Conservation (phyloP, 768 basidiomycete genomes). For the Suillus hirtellus region DNA sequence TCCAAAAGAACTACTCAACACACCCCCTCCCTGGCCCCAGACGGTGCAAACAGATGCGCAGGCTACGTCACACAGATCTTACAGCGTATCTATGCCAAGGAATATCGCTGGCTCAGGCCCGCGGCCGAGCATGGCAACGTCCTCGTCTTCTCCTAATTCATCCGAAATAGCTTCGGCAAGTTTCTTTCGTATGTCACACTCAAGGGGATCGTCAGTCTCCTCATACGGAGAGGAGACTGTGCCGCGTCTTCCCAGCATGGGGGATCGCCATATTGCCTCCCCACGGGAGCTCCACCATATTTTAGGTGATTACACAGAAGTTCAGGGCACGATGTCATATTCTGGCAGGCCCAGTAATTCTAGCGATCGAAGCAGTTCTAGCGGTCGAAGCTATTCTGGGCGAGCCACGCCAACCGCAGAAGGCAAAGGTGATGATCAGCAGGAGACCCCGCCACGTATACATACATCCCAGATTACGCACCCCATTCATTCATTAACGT, state of each 20-base stretch:
- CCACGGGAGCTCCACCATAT: conserved; percentile 55
- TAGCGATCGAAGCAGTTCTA: conserved; percentile 17
- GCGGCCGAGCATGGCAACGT: conserved; percentile 50
- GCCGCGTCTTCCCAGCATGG: conserved; percentile 39
- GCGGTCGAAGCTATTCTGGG: conserved; percentile 19
- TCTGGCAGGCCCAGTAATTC: conserved; percentile 24
- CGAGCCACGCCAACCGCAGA: conserved; percentile 13
- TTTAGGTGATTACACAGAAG: conserved; percentile 25
- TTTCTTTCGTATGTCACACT: conserved; percentile 51
- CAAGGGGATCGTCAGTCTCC: conserved; percentile 55
- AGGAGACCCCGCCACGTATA: conserved; percentile 42
- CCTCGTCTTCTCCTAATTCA: conserved; percentile 62
- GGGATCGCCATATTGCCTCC: conserved; percentile 51
- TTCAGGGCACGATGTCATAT: conserved; percentile 1
- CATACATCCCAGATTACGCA: conserved; percentile 51
- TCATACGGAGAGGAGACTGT: conserved; percentile 48
- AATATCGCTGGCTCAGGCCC: conserved; percentile 19
- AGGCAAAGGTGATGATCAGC: conserved; percentile 13
- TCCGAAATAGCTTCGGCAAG: conserved; percentile 56
- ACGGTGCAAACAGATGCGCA: neutral
- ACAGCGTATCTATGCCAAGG: conserved; percentile 15
- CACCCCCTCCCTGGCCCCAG: conserved; percentile 4
- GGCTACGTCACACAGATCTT: neutral
- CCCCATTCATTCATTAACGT: conserved; percentile 46
- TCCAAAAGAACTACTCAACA: conserved; percentile 41